Base-by-base conservation (phyloP, 1,284 basidiomycete genomes). In the Afroboletus lepidellus region DNA sequence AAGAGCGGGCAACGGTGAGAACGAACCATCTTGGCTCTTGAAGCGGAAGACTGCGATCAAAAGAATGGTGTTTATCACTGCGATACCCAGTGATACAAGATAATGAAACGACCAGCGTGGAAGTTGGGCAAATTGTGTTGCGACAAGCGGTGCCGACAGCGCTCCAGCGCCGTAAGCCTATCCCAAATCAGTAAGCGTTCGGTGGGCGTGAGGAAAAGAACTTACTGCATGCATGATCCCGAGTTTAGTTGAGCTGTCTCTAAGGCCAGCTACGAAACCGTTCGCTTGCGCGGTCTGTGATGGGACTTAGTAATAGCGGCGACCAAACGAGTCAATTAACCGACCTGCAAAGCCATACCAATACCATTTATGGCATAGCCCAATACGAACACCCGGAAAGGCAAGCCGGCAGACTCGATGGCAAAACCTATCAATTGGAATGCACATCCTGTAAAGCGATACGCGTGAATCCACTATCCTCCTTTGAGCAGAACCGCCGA, bases 61-160 rank as follows among this genome's bases (percentile, higher is more conserved):
- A 3, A 75, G 32, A 7, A 72, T 30, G 0, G 71, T 68, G 48
- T 83, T 86, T 18, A 71, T 48, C 15, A 77, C 45, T 0, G 83
- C 79, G 16, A 90, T 55, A 2, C 77, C 80, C 3, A 88, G 67
- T 0, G 84, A 86, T 11, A 72, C 71, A 8, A 87, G 71, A 63
- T 81, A 90, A 64, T 87, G 83, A 60, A 81, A 82, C 9, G 84
- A 87, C 77, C 83, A 84, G 48, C 66, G 71, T 1, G 56, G 61
- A 36, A 74, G 61, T 46, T 75, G 72, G 2, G 82, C 69, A 55
- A 88, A 87, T 43, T 84, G 80, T 0, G 85, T 89, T 0, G 85
- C 74, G 1, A 81, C 74, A 9, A 89, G 73, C 2, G 85, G 87
- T 3, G 84, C 71, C 8, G 72, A 67, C 5, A 87, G 65, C 6